Conservation (phyloP, 2,329 filamentous ascomycete genomes). For the Ophiostoma angusticollis region DNA sequence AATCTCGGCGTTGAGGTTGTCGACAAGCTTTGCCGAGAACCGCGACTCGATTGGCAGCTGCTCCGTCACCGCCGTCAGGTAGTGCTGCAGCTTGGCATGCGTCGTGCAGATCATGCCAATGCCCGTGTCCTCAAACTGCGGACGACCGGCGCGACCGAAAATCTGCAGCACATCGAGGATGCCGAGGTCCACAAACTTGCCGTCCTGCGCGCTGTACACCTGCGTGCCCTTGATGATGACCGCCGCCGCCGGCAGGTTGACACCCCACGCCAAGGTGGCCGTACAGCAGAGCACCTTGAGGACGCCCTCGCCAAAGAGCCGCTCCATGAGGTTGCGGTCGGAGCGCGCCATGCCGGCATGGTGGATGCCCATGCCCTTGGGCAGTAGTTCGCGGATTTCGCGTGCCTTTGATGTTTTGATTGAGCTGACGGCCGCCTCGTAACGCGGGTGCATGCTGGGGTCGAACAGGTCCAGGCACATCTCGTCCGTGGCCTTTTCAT, state of each 20-base stretch:
- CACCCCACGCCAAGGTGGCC: constrained; percentile 94
- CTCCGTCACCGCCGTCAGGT: constrained; percentile 83
- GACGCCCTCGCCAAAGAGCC: constrained; percentile 81
- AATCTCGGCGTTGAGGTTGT: constrained; percentile 94
- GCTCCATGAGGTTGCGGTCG: constrained; percentile 91
- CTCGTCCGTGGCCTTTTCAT: constrained; percentile 75
- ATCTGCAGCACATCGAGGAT: constrained; percentile 97
- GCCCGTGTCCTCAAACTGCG: constrained; percentile 93
- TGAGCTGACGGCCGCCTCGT: constrained; percentile 66
- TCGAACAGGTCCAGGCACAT: constrained; percentile 73
- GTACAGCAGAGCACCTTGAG: constrained; percentile 97
- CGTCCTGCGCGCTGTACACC: constrained; percentile 89
- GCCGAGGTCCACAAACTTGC: constrained; percentile 90
- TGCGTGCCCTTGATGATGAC: constrained; percentile 98
- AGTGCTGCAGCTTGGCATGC: constrained; percentile 84
- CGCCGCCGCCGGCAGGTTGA: constrained; percentile 91
- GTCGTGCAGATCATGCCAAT: constrained; percentile 98
- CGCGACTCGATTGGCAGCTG: constrained; percentile 96
- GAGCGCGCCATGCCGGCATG: constrained; percentile 93
- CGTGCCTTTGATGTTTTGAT: constrained; percentile 75
- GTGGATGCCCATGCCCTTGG: constrained; percentile 87
- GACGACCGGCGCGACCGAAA: constrained; percentile 93
- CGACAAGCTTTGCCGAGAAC: constrained; percentile 85
- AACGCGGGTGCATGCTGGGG: constrained; percentile 63
- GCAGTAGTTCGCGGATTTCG: constrained; percentile 77